These are phyloP conservation scores for Colletotrichum godetiae DNA, from an alignment of 2,329 filamentous ascomycete genomes.

Conservation along the genomic window DNA sequence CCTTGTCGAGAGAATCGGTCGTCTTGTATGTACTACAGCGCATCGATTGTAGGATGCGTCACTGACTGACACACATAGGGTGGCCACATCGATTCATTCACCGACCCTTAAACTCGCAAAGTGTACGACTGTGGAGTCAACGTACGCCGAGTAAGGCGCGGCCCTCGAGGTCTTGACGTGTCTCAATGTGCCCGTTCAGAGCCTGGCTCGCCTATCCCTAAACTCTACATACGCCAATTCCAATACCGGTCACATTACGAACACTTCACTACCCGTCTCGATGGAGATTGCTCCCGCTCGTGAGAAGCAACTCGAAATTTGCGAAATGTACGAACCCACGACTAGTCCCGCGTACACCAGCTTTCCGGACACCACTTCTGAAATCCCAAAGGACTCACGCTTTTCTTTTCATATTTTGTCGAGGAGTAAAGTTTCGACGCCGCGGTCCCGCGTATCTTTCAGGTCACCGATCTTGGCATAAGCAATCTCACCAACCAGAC, in stretches of 20 bases:
- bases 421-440: too few relatives aligned
- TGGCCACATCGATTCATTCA: constrained; percentile 63
- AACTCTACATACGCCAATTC: constrained; percentile 48
- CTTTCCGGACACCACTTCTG: constrained; percentile 46
- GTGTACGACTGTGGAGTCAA: constrained; percentile 51
- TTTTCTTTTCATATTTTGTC: background rate
- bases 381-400: background rate
- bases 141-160: constrained; percentile 50
- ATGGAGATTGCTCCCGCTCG: constrained; percentile 40
- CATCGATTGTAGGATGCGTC: too few relatives aligned
- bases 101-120: constrained; percentile 48
- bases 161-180: constrained; percentile 56
- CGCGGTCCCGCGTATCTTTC: too few relatives aligned
- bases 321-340: constrained; percentile 44
- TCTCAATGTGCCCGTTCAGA: constrained; percentile 49
- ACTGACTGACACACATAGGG: constrained; percentile 45
- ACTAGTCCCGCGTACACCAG: constrained; percentile 48
- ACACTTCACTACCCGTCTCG: constrained; percentile 39
- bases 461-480: background rate
- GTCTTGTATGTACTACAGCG: constrained; percentile 47
- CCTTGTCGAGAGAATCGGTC: constrained; percentile 46
- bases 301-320: constrained; percentile 42
- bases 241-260: constrained; percentile 44
- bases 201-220: constrained; percentile 40
- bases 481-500: constrained; percentile 34